phyloP scores from a whole-genome alignment of 306 rosid species.

The Gynostemma pentaphyllum region DNA sequence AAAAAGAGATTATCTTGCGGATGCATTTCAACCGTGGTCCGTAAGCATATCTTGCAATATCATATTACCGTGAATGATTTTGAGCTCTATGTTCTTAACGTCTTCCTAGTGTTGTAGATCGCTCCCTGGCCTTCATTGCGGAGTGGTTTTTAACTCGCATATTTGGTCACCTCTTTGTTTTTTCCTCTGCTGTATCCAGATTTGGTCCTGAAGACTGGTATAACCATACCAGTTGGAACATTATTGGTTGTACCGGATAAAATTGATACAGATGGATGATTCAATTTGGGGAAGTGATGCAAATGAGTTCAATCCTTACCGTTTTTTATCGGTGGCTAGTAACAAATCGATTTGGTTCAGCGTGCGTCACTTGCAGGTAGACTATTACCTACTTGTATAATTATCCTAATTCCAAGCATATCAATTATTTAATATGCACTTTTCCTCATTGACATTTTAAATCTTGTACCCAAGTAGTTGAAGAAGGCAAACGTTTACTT shows the following conservation, averaged over 20 bases:
- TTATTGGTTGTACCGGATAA: slow-evolving; percentile 54
- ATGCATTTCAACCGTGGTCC: slow-evolving; percentile 3
- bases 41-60: background rate
- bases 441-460: background rate
- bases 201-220: slow-evolving; percentile 43
- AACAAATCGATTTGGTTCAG: slow-evolving; percentile 24
- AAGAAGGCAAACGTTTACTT: background rate
- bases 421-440: background rate
- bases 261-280: slow-evolving; percentile 57
- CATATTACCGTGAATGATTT: background rate
- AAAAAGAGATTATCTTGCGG: too few species aligned
- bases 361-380: slow-evolving; percentile 22
- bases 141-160: slow-evolving; percentile 11
- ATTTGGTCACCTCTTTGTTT: slow-evolving; percentile 12
- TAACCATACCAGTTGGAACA: slow-evolving; percentile 63
- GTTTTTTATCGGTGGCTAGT: slow-evolving; percentile 39
- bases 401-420: background rate
- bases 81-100: background rate
- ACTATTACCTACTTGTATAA: slow-evolving; percentile 1
- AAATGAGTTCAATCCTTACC: slow-evolving; percentile 54
- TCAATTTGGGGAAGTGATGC: slow-evolving; percentile 67
- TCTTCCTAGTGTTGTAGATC: background rate
- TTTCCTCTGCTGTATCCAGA: slow-evolving; percentile 27
- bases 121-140: background rate
- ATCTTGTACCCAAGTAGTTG: too few species aligned